Conservation (phyloP, 2,329 filamentous ascomycete genomes). For the Fusarium torreyae region DNA sequence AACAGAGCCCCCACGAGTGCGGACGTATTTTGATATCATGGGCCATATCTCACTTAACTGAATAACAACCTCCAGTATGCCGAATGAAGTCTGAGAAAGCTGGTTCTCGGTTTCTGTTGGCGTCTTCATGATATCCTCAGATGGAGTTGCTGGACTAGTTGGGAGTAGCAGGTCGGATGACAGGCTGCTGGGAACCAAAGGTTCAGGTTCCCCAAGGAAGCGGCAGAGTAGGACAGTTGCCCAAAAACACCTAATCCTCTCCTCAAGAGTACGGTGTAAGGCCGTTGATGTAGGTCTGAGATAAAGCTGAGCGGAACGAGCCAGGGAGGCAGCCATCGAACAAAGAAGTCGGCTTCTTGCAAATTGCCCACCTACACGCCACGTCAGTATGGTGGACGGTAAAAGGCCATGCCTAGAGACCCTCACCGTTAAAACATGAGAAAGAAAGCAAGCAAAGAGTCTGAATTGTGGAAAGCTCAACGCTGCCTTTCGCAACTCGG, state of each 20-base stretch:
- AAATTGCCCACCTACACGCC: neutral
- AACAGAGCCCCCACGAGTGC: neutral
- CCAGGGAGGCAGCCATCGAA: conserved; percentile 4
- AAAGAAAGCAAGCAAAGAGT: conserved; percentile 13
- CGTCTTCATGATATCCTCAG: neutral
- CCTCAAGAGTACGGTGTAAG: neutral
- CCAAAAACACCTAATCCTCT: conserved; percentile 11
- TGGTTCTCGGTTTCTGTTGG: neutral
- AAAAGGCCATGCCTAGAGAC: neutral
- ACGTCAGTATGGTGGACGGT: neutral
- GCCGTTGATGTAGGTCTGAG: neutral
- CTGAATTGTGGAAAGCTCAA: conserved; percentile 20
- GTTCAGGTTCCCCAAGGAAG: neutral
- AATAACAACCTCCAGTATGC: conserved; percentile 8
- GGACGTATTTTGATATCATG: conserved; percentile 1
- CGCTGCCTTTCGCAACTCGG: neutral
- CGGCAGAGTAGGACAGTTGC: conserved; percentile 5
- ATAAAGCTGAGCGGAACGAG: neutral
- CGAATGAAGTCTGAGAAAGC: neutral
- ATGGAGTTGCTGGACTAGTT: neutral
- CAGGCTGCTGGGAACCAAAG: neutral
- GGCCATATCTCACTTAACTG: conserved; percentile 10
- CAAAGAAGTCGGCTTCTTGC: conserved; percentile 2
- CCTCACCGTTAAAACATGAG: conserved; percentile 1
- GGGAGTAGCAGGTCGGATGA: neutral